Base-by-base conservation (phyloP, 306 rosid species). In the Fragaria ananassa region DNA sequence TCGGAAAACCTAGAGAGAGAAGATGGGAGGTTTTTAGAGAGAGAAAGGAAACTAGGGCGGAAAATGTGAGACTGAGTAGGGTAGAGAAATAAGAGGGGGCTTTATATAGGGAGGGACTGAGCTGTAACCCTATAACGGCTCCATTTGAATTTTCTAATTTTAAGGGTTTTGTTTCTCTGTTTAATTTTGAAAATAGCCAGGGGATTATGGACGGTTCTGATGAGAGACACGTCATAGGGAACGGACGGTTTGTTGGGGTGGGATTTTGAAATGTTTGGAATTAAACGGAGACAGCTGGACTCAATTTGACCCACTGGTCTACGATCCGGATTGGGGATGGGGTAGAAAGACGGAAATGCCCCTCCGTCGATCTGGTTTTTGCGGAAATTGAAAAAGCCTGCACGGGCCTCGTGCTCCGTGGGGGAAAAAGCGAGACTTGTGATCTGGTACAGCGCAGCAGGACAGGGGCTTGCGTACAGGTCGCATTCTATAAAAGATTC, bases 101-200 rank as follows among this genome's bases (percentile, higher is more conserved):
- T 0, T 45, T 74, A 74, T 74, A 74, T 74, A 74, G 78, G n/a
- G 70, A 27, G 34, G 60, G 29, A 41, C 69, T 74, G 45, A 60
- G 77, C 58, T 45, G 70, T 44, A 74, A 61, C 78, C 70, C 78
- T 74, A 45, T 46, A 74, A 74, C 78, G 78, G 60, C 78, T 74
- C 78, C 51, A 27, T 61, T 4, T 35, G 49, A 46, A 44, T 41
- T 60, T 74, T 41, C 35, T 25, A 4, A 27, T 27, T 9, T 74
- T 39, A 2, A 15, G n/a, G 53, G 2, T 58, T 58, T 35, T 42
- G 42, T 9, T 42, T 74, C 51, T 1, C 35, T 42, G 64, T 25
- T 45, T 10, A 15, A 42, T 7, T 42, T 17, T 37, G 70, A 60
- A 60, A 44, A 27, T 2, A 8, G 4, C 27, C 29, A 4, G 0